Conservation (phyloP, 2,329 filamentous ascomycete species). For the Camptophora hylomeconis region DNA sequence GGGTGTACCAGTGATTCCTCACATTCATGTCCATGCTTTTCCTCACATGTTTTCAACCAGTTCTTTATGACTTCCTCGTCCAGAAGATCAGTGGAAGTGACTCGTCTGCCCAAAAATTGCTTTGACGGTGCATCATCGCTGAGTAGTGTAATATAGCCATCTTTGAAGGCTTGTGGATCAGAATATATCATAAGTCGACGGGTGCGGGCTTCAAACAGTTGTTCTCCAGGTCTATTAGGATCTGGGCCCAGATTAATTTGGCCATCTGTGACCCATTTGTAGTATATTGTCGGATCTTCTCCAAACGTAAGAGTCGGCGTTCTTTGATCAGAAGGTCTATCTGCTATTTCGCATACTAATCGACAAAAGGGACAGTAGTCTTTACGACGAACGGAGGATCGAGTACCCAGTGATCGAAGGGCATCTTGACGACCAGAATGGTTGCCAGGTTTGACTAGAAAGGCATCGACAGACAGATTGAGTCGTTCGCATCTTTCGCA, state of each 20-base stretch:
- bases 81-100: slow-evolving; percentile 14
- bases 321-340: slow-evolving; percentile 16
- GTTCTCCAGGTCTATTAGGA: slow-evolving; percentile 8
- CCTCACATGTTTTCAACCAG: slow-evolving; percentile 15
- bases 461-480: slow-evolving; percentile 14
- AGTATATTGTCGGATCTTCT: slow-evolving; percentile 14
- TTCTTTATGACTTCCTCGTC: slow-evolving; percentile 12
- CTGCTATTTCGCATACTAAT: slow-evolving; percentile 15
- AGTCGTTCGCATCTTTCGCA: slow-evolving; percentile 15
- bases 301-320: slow-evolving; percentile 9
- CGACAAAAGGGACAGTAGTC: slow-evolving; percentile 16
- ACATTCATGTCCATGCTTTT: slow-evolving; percentile 14
- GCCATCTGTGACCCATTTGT: slow-evolving; percentile 18
- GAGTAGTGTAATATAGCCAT: slow-evolving; percentile 18
- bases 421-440: slow-evolving; percentile 8
- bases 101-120: slow-evolving; percentile 14
- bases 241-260: slow-evolving; percentile 10
- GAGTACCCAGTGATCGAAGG: slow-evolving; percentile 13
- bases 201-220: slow-evolving; percentile 12
- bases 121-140: slow-evolving; percentile 16
- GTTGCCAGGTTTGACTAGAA: slow-evolving; percentile 10
- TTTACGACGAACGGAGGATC: slow-evolving; percentile 12
- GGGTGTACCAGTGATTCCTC: slow-evolving; percentile 17
- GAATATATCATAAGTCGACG: slow-evolving; percentile 16
- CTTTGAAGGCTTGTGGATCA: slow-evolving; percentile 18